Conservation (phyloP, 148 eudicot genomes). For the Chenopodium album region DNA sequence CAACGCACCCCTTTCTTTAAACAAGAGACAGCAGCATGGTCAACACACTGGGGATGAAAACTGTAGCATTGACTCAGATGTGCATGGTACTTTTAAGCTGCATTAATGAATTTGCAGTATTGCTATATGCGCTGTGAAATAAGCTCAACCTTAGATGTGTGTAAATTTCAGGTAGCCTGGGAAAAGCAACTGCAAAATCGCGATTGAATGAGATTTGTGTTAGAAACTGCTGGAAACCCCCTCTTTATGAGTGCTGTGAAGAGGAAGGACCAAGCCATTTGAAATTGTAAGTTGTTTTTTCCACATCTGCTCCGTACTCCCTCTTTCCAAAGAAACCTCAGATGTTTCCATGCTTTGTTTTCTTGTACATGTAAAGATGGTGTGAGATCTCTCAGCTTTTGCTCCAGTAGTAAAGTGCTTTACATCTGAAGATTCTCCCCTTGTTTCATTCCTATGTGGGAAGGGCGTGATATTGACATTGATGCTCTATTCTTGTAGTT, state of each 20-base stretch:
- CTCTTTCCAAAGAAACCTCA: neutral
- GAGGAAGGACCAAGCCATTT: slow-evolving; percentile 82
- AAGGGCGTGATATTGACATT: neutral
- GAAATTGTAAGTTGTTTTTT: slow-evolving; percentile 53
- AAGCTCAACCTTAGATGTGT: neutral
- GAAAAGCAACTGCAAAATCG: slow-evolving; percentile 46
- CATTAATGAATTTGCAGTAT: neutral
- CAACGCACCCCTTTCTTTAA: slow-evolving; percentile 23
- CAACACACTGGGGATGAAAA: slow-evolving; percentile 13
- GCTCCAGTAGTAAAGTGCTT: no score
- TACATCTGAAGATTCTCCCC: neutral
- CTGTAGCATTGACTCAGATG: slow-evolving; percentile 19
- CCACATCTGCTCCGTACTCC: neutral
- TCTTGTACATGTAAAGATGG: neutral
- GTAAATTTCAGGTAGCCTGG: slow-evolving; percentile 36
- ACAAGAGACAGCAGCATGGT: slow-evolving; percentile 22
- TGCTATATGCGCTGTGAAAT: neutral
- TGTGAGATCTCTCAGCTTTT: no score
- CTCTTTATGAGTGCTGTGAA: slow-evolving; percentile 62
- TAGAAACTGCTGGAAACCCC: slow-evolving; percentile 72
- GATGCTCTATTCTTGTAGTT: neutral
- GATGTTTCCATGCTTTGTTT: neutral
- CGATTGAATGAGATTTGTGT: slow-evolving; percentile 67
- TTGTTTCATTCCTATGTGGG: neutral
- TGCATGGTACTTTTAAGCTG: slow-evolving; percentile 14